Conservation (phyloP, 176 grass and related monocot species). For the Musa acuminata region DNA sequence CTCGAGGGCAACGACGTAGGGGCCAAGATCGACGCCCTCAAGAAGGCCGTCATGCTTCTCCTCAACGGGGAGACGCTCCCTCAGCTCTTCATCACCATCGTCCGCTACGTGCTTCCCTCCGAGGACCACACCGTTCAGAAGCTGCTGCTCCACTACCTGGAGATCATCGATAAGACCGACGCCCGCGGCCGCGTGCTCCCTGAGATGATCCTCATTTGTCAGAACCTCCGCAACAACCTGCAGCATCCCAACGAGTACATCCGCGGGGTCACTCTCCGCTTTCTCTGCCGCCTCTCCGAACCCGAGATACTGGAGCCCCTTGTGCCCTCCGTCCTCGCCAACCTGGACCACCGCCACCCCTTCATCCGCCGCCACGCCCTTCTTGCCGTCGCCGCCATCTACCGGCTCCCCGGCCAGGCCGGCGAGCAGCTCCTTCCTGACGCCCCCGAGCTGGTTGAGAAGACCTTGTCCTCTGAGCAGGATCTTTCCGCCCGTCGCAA, state of each 20-base stretch:
- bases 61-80: constrained; percentile 14
- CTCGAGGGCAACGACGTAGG: constrained; percentile 8
- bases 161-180: constrained; percentile 20
- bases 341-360: constrained; percentile 66
- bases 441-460: neutral
- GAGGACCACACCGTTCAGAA: constrained; percentile 17
- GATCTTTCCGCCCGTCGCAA: constrained; percentile 10
- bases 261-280: constrained; percentile 50
- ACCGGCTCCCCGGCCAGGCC: constrained; percentile 29
- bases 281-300: constrained; percentile 60
- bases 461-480: constrained; percentile 1
- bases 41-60: constrained; percentile 18
- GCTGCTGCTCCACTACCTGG: constrained; percentile 12
- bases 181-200: constrained; percentile 39
- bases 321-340: constrained; percentile 58
- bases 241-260: constrained; percentile 81
- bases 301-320: constrained; percentile 70
- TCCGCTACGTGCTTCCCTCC: constrained; percentile 17
- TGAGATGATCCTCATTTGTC: constrained; percentile 88
- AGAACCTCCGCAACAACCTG: constrained; percentile 81
- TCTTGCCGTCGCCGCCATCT: constrained; percentile 47
- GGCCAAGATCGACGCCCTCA: constrained; percentile 14
- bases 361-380: constrained; percentile 66
- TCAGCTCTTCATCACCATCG: constrained; percentile 12
- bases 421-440: constrained; percentile 10